Conservation (phyloP, 2,329 filamentous ascomycete genomes). For the Cercospora sp. region DNA sequence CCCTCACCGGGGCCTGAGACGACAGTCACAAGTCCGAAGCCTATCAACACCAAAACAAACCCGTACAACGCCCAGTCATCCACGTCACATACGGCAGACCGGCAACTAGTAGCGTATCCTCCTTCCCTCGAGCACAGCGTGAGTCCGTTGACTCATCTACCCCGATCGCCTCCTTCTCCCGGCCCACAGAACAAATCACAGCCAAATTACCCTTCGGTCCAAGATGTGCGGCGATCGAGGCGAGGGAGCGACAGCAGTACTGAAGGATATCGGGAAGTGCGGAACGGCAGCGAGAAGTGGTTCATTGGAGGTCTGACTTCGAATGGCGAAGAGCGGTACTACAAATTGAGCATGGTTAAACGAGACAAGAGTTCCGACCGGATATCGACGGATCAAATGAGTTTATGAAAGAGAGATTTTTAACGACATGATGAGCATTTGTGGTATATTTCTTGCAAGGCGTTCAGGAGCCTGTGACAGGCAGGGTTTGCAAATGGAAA, state of each 20-base stretch:
- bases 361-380: conserved; percentile 72
- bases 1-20: conserved; percentile 26
- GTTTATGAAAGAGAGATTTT: conserved; percentile 55
- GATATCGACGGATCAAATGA: conserved; percentile 72
- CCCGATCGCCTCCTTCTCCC: conserved; percentile 40
- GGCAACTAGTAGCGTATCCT: conserved; percentile 42
- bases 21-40: conserved; percentile 43
- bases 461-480: not conserved
- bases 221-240: conserved; percentile 42
- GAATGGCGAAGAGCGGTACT: conserved; percentile 75
- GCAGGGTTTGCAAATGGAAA: not conserved
- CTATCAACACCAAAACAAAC: conserved; percentile 51
- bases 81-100: conserved; percentile 41
- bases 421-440: conserved; percentile 12
- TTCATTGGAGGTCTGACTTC: conserved; percentile 78
- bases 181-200: conserved; percentile 39
- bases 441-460: not conserved
- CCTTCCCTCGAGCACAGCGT: conserved; percentile 41
- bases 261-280: conserved; percentile 73
- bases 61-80: conserved; percentile 28
- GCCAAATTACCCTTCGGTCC: conserved; percentile 36
- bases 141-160: conserved; percentile 40
- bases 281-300: conserved; percentile 74
- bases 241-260: conserved; percentile 73
- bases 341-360: conserved; percentile 75